Conservation (phyloP, 768 basidiomycete species). For the Terana coerulea region DNA sequence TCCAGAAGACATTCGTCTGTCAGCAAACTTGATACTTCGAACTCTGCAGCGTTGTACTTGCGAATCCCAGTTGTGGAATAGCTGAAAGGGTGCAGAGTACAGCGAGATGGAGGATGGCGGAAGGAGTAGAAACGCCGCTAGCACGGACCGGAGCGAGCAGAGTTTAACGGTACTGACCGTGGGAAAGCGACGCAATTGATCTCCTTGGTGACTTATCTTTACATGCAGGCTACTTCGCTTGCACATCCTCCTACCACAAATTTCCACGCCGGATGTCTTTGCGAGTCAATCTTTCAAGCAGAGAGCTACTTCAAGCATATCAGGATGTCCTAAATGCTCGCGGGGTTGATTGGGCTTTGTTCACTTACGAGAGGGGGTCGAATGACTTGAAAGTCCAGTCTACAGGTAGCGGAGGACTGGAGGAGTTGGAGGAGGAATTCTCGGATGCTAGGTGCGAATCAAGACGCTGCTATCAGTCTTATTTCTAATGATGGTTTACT, state of each 20-base stretch:
- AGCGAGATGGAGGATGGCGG: too few relatives aligned
- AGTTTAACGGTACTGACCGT: conserved; percentile 2
- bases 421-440: conserved; percentile 92
- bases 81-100: too few relatives aligned
- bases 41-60: too few relatives aligned
- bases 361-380: conserved; percentile 75
- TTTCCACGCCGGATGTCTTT: conserved; percentile 75
- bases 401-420: conserved; percentile 82
- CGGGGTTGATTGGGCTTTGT: conserved; percentile 73
- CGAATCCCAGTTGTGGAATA: too few relatives aligned
- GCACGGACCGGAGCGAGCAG: too few relatives aligned
- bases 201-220: neutral
- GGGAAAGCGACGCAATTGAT: conserved; percentile 1
- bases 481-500: too few relatives aligned
- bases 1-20: neutral
- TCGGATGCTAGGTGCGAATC: conserved; percentile 79
- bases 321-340: conserved; percentile 65
- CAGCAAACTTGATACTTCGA: too few relatives aligned
- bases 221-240: neutral
- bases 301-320: conserved; percentile 70
- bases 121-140: too few relatives aligned
- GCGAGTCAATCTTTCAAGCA: conserved; percentile 73
- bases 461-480: too few relatives aligned
- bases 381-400: conserved; percentile 88
- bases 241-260: neutral